Conservation (phyloP, 306 rosid species). For the Myrica gale region DNA sequence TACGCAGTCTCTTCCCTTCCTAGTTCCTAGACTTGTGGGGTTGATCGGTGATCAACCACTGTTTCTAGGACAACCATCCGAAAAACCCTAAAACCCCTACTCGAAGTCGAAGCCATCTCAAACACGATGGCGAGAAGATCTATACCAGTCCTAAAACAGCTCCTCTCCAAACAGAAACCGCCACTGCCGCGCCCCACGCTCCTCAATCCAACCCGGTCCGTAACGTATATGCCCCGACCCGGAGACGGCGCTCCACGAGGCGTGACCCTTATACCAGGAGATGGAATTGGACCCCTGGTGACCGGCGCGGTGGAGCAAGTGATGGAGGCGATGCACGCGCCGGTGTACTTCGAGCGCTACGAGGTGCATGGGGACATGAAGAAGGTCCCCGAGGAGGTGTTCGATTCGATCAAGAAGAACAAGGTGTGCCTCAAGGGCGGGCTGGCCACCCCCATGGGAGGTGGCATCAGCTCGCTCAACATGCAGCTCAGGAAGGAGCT, state of each 20-base stretch:
- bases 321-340: constrained; percentile 91
- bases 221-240: constrained; percentile 88
- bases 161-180: constrained; percentile 22
- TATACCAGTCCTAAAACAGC: constrained; percentile 32
- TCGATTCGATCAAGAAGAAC: constrained; percentile 77
- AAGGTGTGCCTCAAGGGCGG: constrained; percentile 89
- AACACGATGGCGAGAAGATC: constrained; percentile 53
- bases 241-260: constrained; percentile 72
- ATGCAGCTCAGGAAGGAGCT: constrained; percentile 76
- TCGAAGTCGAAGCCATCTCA: not conserved
- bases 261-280: constrained; percentile 80
- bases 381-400: constrained; percentile 54
- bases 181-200: not conserved
- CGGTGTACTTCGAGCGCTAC: constrained; percentile 64
- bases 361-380: constrained; percentile 74
- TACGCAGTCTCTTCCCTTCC: not conserved
- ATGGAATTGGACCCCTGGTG: constrained; percentile 75
- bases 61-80: not conserved
- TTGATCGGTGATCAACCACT: not conserved
- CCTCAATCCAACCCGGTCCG: constrained; percentile 46
- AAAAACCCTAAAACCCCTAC: constrained; percentile 23
- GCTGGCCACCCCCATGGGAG: constrained; percentile 74
- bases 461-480: constrained; percentile 79
- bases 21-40: not conserved
- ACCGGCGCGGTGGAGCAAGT: constrained; percentile 81